phyloP scores from a whole-genome alignment of 148 eudicot species.

The Suaeda aralocaspica region DNA sequence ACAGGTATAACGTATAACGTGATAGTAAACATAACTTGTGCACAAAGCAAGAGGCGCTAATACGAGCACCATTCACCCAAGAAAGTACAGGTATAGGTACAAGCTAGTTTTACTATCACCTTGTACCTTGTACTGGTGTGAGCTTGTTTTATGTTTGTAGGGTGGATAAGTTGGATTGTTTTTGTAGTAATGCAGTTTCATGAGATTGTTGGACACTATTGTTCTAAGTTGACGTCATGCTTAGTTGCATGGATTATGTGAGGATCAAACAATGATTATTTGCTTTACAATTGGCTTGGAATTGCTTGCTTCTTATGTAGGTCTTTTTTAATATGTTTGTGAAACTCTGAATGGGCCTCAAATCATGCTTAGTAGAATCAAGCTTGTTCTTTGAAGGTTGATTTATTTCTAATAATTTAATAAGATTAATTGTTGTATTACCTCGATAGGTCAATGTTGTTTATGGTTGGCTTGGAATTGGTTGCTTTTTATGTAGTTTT shows the following conservation, averaged over 20 bases:
- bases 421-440: slow-evolving; percentile 7
- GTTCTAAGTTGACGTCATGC: neutral
- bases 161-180: neutral
- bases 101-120: neutral
- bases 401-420: too few relatives aligned
- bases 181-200: neutral
- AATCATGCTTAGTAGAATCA: too few relatives aligned
- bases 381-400: too few relatives aligned
- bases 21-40: too few relatives aligned
- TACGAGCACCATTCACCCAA: too few relatives aligned
- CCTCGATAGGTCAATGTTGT: slow-evolving; percentile 77
- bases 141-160: neutral
- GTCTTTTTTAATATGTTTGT: neutral
- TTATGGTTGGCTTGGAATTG: slow-evolving; percentile 33
- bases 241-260: neutral
- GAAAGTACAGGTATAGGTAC: too few relatives aligned
- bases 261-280: neutral
- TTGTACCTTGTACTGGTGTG: neutral
- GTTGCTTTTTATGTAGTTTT: neutral
- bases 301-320: slow-evolving; percentile 1
- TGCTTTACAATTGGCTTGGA: neutral
- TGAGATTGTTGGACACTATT: neutral
- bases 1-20: too few relatives aligned
- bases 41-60: too few relatives aligned
- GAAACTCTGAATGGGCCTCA: too few relatives aligned